These are phyloP conservation scores for Macaranga tanarius DNA, from an alignment of 441 rosid genomes.

Conservation along the genomic window DNA sequence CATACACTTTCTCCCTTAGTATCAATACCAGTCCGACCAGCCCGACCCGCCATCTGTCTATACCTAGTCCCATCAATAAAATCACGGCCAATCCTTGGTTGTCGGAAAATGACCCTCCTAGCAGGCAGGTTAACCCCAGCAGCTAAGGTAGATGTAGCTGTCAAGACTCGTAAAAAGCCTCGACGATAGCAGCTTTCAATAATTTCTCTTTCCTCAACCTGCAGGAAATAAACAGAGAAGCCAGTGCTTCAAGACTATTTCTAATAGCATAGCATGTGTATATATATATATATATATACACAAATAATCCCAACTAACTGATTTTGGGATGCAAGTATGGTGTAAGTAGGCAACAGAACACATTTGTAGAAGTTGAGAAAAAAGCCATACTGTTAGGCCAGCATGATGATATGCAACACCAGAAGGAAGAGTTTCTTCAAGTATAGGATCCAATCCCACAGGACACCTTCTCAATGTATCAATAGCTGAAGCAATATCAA, in stretches of 20 bases:
- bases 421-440: conserved; percentile 89
- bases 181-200: conserved; percentile 91
- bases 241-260: conserved; percentile 5
- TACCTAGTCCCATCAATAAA: conserved; percentile 97
- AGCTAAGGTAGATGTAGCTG: conserved; percentile 98
- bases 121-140: conserved; percentile 99
- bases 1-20: conserved; percentile 99
- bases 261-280: neutral
- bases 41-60: conserved; percentile 99
- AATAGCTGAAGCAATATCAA: conserved; percentile 67
- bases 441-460: conserved; percentile 85
- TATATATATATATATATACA: too few relatives aligned
- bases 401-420: conserved; percentile 99
- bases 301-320: neutral
- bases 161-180: conserved; percentile 86
- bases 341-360: conserved; percentile 1
- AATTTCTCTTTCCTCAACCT: conserved; percentile 99
- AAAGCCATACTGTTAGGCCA: conserved; percentile 80
- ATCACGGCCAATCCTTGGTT: conserved; percentile 95
- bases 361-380: conserved; percentile 22
- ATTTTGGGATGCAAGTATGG: neutral
- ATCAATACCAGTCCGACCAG: conserved; percentile 99
- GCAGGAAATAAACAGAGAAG: conserved; percentile 24
- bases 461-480: conserved; percentile 82
- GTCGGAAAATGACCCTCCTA: conserved; percentile 96